phyloP scores from a whole-genome alignment of 371 early-diverging fungal genomes.

The Apophysomyces sp. region DNA sequence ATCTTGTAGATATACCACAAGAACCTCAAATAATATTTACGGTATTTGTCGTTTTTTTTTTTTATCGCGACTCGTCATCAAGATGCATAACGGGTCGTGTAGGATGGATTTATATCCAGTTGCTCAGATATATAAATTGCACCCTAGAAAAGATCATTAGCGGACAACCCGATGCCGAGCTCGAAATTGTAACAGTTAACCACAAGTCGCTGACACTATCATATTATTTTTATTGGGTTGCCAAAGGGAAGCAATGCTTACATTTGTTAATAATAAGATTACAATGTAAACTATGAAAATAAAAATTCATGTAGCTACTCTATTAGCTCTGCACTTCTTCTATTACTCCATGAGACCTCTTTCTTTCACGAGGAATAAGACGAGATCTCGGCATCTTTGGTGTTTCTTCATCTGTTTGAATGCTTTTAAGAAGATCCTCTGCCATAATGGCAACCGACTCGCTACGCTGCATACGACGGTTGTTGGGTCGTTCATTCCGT shows the following conservation, averaged over 20 bases:
- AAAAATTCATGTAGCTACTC: neutral
- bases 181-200: too few relatives aligned
- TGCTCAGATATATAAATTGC: too few relatives aligned
- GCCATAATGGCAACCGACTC: slow-evolving; percentile 68
- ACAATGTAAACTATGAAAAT: neutral
- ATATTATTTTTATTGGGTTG: neutral
- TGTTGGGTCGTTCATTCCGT: slow-evolving; percentile 34
- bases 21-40: too few relatives aligned
- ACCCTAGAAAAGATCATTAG: too few relatives aligned
- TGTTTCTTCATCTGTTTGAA: slow-evolving; percentile 48
- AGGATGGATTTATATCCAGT: too few relatives aligned
- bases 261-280: neutral
- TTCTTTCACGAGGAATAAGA: neutral
- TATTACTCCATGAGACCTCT: neutral
- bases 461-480: slow-evolving; percentile 53
- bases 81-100: too few relatives aligned
- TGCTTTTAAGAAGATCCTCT: slow-evolving; percentile 69
- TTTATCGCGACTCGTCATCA: too few relatives aligned
- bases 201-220: too few relatives aligned
- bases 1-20: too few relatives aligned
- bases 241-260: neutral
- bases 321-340: neutral
- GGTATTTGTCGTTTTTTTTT: too few relatives aligned
- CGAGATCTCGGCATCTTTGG: slow-evolving; percentile 10
- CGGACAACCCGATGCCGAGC: too few relatives aligned